These are phyloP conservation scores for Zoysia matrella DNA, from an alignment of 202 grass and related monocot genomes.

Conservation along the genomic window DNA sequence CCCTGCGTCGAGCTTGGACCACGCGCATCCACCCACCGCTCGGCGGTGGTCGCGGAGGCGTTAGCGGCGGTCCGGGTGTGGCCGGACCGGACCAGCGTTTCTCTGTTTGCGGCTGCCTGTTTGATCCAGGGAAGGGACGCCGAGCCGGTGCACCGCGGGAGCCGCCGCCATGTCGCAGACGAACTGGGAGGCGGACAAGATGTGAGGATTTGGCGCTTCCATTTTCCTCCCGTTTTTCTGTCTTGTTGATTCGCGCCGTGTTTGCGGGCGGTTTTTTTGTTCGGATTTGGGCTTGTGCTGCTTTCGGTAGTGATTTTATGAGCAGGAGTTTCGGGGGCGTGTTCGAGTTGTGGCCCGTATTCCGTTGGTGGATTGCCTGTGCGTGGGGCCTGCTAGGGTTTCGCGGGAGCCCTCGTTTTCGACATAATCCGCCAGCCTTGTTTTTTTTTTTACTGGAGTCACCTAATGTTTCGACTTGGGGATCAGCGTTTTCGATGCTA, in stretches of 20 bases:
- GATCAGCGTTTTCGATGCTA: slow-evolving; percentile 6
- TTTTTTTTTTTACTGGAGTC: not conserved
- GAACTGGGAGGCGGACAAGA: slow-evolving; percentile 74
- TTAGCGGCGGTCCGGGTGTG: not conserved
- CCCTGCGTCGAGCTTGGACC: not conserved
- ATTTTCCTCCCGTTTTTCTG: not conserved
- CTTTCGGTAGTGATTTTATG: not conserved
- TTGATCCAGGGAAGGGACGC: not conserved
- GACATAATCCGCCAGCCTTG: not conserved
- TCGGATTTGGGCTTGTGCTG: not conserved
- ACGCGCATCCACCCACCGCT: not conserved
- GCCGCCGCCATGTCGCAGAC: slow-evolving; percentile 81
- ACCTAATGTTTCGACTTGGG: slow-evolving; percentile 20
- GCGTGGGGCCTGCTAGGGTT: slow-evolving; percentile 53
- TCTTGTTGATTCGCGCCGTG: slow-evolving; percentile 8
- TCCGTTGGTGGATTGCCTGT: not conserved
- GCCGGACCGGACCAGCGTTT: not conserved
- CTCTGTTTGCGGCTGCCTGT: not conserved
- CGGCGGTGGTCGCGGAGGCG: not conserved
- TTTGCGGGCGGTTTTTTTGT: not conserved
- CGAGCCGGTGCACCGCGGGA: not conserved
- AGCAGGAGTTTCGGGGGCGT: slow-evolving; percentile 7
- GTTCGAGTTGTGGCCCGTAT: slow-evolving; percentile 8
- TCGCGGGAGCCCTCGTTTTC: slow-evolving; percentile 25
- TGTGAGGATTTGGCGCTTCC: slow-evolving; percentile 45